These are phyloP conservation scores for Babesia caballi DNA, from an alignment of 169 alveolate genomes.

Conservation along the genomic window DNA sequence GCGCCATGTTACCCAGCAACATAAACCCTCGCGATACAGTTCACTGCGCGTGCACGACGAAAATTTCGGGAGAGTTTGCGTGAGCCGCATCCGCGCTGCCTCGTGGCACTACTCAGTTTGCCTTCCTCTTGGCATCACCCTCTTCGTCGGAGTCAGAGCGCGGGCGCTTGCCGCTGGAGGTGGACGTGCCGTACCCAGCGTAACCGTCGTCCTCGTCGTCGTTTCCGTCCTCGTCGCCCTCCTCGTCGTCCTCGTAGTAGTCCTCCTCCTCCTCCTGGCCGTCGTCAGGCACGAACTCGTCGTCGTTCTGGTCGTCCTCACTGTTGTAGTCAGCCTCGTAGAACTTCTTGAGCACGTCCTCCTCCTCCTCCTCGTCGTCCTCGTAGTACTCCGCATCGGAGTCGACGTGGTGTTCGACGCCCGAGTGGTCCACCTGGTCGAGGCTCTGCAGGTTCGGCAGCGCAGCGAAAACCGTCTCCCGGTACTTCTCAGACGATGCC, in stretches of 20 bases:
- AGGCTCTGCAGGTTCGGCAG: constrained; percentile 81
- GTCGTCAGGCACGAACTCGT: constrained; percentile 83
- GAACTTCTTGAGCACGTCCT: constrained; percentile 78
- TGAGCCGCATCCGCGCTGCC: too few relatives aligned
- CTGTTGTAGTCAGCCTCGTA: constrained; percentile 83
- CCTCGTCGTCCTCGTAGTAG: constrained; percentile 73
- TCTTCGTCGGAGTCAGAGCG: constrained; percentile 10
- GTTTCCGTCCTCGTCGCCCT: constrained; percentile 73
- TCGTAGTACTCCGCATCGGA: constrained; percentile 81
- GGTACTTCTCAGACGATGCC: constrained; percentile 76
- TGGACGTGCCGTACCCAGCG: background rate
- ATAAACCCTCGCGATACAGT: too few relatives aligned
- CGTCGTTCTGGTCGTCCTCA: constrained; percentile 86
- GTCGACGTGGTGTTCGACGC: constrained; percentile 77
- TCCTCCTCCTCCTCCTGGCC: constrained; percentile 82
- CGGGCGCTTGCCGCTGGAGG: constrained; percentile 7
- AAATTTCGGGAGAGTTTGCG: too few relatives aligned
- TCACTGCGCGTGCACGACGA: too few relatives aligned
- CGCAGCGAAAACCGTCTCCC: constrained; percentile 78
- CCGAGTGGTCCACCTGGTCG: constrained; percentile 82
- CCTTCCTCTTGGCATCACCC: constrained; percentile 1
- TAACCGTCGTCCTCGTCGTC: constrained; percentile 47
- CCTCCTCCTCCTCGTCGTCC: constrained; percentile 80
- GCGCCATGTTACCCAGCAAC: too few relatives aligned
- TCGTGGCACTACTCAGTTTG: too few relatives aligned